Conservation (phyloP, 2,329 filamentous ascomycete species). For the Arthrobotrys conoides region DNA sequence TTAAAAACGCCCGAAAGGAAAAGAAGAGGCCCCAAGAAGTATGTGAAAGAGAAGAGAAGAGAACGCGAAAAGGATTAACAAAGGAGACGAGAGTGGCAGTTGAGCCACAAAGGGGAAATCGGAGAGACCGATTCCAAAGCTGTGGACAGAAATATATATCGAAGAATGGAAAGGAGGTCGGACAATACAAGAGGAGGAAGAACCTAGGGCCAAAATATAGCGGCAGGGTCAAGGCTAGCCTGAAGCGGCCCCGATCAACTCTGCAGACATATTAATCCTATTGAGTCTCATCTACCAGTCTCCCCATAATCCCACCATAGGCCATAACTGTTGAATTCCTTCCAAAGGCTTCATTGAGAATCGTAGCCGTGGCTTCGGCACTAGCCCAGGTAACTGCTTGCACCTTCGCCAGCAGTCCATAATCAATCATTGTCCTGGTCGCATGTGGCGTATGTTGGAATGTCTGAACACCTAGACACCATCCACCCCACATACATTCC, state of each 20-base stretch:
- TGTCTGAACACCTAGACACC: constrained; percentile 55
- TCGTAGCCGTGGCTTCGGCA: constrained; percentile 53
- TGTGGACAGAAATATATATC: constrained; percentile 5
- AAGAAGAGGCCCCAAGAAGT: constrained; percentile 13
- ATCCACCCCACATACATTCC: constrained; percentile 57
- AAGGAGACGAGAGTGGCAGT: constrained; percentile 7
- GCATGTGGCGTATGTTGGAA: constrained; percentile 39
- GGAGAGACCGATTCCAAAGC: not conserved
- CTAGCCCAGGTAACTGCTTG: constrained; percentile 60
- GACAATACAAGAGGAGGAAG: constrained; percentile 6
- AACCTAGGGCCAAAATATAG: not conserved
- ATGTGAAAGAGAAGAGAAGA: constrained; percentile 11
- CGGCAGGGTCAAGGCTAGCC: not conserved
- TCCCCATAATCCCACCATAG: constrained; percentile 53
- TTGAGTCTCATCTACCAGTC: constrained; percentile 56
- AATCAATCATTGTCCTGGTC: constrained; percentile 43
- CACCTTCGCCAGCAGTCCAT: constrained; percentile 43
- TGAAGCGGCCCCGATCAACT: not conserved
- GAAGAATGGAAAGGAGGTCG: not conserved
- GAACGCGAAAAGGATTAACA: not conserved
- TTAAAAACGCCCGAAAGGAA: constrained; percentile 7
- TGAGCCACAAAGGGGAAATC: not conserved
- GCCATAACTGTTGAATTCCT: constrained; percentile 57
- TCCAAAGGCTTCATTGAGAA: constrained; percentile 53
- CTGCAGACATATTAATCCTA: constrained; percentile 11